phyloP scores from a whole-genome alignment of 176 grass and related monocot species.

The Melocanna baccifera region DNA sequence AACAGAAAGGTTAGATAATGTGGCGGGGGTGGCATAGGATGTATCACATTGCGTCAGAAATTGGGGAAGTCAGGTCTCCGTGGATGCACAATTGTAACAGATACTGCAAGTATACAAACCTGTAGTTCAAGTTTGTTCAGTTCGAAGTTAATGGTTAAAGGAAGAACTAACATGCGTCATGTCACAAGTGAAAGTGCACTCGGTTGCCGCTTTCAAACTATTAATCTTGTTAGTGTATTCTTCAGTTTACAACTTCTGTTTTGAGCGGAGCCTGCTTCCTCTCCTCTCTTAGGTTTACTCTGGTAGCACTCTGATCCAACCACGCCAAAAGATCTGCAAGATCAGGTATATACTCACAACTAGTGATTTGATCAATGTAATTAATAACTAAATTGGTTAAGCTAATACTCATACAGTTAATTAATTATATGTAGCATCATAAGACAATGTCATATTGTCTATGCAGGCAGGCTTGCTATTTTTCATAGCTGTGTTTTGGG shows the following conservation, averaged over 20 bases:
- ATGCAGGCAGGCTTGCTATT: too few relatives aligned
- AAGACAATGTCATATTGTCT: too few relatives aligned
- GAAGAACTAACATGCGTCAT: not conserved
- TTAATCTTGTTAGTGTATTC: not conserved
- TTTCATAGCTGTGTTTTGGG: too few relatives aligned
- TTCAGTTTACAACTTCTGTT: not conserved
- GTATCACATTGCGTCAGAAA: not conserved
- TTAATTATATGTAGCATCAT: too few relatives aligned
- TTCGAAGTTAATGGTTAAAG: not conserved
- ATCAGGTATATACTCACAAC: too few relatives aligned
- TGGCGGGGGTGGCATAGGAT: not conserved
- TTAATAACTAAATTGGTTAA: too few relatives aligned
- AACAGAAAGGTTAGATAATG: not conserved
- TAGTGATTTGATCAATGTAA: too few relatives aligned
- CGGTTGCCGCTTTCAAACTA: not conserved
- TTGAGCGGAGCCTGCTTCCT: not conserved
- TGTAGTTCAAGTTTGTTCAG: not conserved
- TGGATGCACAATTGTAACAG: not conserved
- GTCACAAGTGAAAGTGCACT: not conserved
- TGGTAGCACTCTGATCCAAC: too few relatives aligned
- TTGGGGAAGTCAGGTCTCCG: not conserved
- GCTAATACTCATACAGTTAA: too few relatives aligned
- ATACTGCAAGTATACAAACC: not conserved
- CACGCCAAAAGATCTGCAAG: too few relatives aligned
- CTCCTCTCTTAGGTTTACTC: too few relatives aligned